Base-by-base conservation (phyloP, 768 basidiomycete species). In the Ramaria sp. region DNA sequence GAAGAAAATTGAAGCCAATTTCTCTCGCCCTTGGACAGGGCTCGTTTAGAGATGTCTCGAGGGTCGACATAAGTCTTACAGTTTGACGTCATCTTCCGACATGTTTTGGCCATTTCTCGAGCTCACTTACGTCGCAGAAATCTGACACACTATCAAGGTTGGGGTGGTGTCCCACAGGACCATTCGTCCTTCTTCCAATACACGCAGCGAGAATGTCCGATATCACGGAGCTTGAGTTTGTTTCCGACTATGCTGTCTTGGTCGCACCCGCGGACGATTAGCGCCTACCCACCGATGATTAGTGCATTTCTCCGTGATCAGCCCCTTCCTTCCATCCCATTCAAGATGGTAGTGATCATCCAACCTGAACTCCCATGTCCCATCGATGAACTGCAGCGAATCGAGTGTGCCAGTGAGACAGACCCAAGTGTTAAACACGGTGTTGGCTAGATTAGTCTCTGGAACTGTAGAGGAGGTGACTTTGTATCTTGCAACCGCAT, bases 241-340 rank as follows among this genome's bases (percentile, higher is more conserved):
- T 49, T 6, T 59, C 1, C 55, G 59, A 38, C 39, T 66, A 9
- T 61, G 63, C 41, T 24, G 48, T 69, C 37, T 69, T 68, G 6
- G n/a, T n/a, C n/a, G n/a, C n/a, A n/a, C n/a, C n/a, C n/a, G n/a
- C n/a, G n/a, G n/a, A n/a, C n/a, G n/a, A n/a, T n/a, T n/a, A n/a
- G n/a, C n/a, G 70, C 68, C 9, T 69, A 69, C 49, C 69, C 66
- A 6, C 68, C 68, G 0, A 64, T 64, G 0, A 18, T 69, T 3
- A 54, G 60, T 8, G 65, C 68, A 4, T 59, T 69, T 32, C 28
- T 61, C 30, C 24, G n/a, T 15, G 36, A 7, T 7, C 18, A 25
- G 13, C 20, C 13, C 27, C 28, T 20, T 8, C 9, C 12, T 7
- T 15, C 13, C 16, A 2, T 16, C 24, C 24, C 25, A 52, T n/a